Evolutionary conservation across 495 filamentous ascomycete genomes (phyloP).

Genomic region (Haplographium delicatum): DNA sequence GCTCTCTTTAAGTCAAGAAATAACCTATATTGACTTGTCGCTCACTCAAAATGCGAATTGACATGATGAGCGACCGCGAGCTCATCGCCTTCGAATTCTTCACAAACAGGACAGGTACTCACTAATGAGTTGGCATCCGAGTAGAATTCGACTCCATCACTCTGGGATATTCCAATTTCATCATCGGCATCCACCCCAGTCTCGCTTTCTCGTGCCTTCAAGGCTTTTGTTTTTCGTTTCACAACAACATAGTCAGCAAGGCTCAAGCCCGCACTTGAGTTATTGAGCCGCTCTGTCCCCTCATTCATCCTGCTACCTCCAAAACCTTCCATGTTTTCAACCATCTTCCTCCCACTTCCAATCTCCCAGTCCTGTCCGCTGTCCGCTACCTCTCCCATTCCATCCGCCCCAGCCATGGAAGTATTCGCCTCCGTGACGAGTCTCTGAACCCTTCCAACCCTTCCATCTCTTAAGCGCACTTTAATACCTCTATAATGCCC

Average conservation of each 20-base stretch:
- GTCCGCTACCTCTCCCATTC: constrained; percentile 17
- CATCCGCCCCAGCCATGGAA: constrained; percentile 16
- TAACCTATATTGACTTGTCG: no score
- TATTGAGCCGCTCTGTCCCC: constrained; percentile 12
- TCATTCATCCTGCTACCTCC: constrained; percentile 18
- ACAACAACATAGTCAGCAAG: constrained; percentile 43
- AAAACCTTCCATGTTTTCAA: constrained; percentile 8
- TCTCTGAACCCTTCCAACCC: constrained; percentile 63
- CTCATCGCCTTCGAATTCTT: constrained; percentile 53
- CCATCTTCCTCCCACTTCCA: constrained; percentile 16
- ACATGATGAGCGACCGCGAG: constrained; percentile 55
- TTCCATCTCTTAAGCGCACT: constrained; percentile 61
- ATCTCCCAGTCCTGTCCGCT: no score
- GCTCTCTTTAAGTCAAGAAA: no score
- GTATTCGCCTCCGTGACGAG: constrained; percentile 33
- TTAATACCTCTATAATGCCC: constrained; percentile 75
- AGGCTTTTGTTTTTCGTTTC: constrained; percentile 29
- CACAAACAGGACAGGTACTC: constrained; percentile 53
- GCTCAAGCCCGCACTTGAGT: constrained; percentile 15
- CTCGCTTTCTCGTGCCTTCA: constrained; percentile 25
- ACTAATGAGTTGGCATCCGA: constrained; percentile 14
- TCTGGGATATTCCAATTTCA: no score
- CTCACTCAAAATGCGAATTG: constrained; percentile 44
- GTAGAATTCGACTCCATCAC: background rate
- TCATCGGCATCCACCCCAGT: background rate